Conservation (phyloP, 2,329 filamentous ascomycete genomes). For the Aureobasidium pullulans region DNA sequence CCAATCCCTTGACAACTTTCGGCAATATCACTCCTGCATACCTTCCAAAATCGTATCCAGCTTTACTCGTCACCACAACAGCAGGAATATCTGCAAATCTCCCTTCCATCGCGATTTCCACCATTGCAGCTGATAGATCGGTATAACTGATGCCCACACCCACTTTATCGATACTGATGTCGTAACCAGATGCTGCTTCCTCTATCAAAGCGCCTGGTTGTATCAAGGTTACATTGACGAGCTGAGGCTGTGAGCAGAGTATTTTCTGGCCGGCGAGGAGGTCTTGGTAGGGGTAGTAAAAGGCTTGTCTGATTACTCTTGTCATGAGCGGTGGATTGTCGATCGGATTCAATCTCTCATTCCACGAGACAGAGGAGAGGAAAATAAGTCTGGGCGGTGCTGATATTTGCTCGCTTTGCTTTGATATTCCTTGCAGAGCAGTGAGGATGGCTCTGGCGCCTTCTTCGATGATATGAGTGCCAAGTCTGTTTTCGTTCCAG, state of each 20-base stretch:
- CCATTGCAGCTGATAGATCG: background rate
- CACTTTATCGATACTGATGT: background rate
- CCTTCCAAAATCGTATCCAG: background rate
- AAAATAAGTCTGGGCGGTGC: background rate
- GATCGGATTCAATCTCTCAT: background rate
- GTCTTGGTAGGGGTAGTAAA: background rate
- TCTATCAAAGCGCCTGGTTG: background rate
- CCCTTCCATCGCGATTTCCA: background rate
- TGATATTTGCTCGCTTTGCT: background rate
- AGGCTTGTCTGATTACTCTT: background rate
- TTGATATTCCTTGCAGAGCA: background rate
- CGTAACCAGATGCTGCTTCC: background rate
- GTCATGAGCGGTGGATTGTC: background rate
- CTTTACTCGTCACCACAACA: background rate
- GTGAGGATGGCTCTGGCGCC: background rate
- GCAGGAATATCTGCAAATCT: background rate
- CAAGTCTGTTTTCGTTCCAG: background rate
- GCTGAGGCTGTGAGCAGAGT: background rate
- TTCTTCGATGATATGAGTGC: background rate
- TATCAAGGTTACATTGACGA: background rate
- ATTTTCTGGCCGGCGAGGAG: background rate
- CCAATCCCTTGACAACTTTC: background rate
- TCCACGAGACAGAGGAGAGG: background rate
- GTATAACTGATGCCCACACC: background rate
- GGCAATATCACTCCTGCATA: background rate